Percentiles rank a stretch among this genome's conserved stretches.
phyloP scores from a whole-genome alignment of 345 rosid genomes.

The Sapria himalayana region DNA sequence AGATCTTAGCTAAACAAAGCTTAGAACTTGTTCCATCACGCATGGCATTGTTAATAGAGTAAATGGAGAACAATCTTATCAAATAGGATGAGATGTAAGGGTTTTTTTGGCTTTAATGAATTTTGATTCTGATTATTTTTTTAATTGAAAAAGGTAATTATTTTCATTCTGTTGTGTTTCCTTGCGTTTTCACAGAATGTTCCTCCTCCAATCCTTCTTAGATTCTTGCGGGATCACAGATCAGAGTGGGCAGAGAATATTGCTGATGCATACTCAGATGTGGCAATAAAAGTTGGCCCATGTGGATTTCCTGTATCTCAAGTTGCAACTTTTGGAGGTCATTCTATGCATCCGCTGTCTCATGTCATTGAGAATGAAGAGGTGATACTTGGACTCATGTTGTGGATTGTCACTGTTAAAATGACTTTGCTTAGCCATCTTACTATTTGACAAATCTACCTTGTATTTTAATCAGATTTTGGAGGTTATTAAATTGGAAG shows the following conservation, averaged over 20 bases:
- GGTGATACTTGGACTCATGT: too few species aligned
- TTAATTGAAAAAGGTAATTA: too few species aligned
- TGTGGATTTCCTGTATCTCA: constrained; percentile 64
- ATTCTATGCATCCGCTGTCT: constrained; percentile 89
- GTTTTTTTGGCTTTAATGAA: too few species aligned
- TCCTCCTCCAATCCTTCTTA: constrained; percentile 89
- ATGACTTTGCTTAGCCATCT: too few species aligned
- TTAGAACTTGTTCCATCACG: too few species aligned
- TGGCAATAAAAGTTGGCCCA: constrained; percentile 90
- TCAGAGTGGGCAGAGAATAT: constrained; percentile 99
- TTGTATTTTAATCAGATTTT: constrained; percentile 33
- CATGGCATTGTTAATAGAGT: too few species aligned
- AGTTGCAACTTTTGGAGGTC: constrained; percentile 77
- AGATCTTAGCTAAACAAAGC: too few species aligned
- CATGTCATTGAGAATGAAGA: constrained; percentile 94
- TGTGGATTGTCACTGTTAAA: too few species aligned
- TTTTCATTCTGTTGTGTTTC: neutral
- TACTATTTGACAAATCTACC: neutral
- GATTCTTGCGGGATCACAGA: constrained; percentile 90
- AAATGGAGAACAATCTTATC: too few species aligned
- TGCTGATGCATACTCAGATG: constrained; percentile 86
- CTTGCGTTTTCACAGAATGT: constrained; percentile 44
- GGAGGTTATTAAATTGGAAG: constrained; percentile 91
- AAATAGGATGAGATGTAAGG: too few species aligned
- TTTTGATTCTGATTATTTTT: too few species aligned